Percentiles rank a stretch among this genome's conserved stretches.
Conservation (phyloP, 202 grass and related monocot genomes). For the Panicum virgatum region DNA sequence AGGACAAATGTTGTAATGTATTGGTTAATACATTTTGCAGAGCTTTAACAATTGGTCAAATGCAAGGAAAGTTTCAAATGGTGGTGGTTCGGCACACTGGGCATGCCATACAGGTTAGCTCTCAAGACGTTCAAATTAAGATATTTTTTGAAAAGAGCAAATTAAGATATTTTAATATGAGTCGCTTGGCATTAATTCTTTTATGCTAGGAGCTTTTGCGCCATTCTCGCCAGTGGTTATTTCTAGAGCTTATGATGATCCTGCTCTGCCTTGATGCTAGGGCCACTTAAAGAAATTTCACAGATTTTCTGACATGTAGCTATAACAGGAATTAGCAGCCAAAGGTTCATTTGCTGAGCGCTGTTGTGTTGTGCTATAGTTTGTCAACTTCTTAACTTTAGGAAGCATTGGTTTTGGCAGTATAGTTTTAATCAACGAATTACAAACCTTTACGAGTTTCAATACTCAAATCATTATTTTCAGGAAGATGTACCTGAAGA, state of each 20-base stretch:
- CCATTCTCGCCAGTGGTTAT: background rate
- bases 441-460: conserved; percentile 7
- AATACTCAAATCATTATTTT: conserved; percentile 38
- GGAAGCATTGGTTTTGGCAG: background rate
- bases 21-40: conserved; percentile 56
- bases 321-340: background rate
- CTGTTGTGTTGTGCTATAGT: conserved; percentile 16
- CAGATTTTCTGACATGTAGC: background rate
- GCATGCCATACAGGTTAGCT: conserved; percentile 93
- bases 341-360: background rate
- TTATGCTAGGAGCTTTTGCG: background rate
- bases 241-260: background rate
- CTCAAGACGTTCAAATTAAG: background rate
- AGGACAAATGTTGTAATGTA: conserved; percentile 16
- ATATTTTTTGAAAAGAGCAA: conserved; percentile 5
- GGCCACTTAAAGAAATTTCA: background rate
- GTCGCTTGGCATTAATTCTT: conserved; percentile 1
- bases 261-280: conserved; percentile 9
- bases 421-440: background rate
- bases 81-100: conserved; percentile 88
- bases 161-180: background rate
- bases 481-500: conserved; percentile 98
- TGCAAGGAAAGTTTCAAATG: conserved; percentile 99
- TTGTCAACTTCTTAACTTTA: background rate
- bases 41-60: conserved; percentile 96